A percentile compares a stretch with the other conserved stretches of the same genome.
Conservation (phyloP, 1,284 basidiomycete species). For the Stygiomarasmius scandens region DNA sequence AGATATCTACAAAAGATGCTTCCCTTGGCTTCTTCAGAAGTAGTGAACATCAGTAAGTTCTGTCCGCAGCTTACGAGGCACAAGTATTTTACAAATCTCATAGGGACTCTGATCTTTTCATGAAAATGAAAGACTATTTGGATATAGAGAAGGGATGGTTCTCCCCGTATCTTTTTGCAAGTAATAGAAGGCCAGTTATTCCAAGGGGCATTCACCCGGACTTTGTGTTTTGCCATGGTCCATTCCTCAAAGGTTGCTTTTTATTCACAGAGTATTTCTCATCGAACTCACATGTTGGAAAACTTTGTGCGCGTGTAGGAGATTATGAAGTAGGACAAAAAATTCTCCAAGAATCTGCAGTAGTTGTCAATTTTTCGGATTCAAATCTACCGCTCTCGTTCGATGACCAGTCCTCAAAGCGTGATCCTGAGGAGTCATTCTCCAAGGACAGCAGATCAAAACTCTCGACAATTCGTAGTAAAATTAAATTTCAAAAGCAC, state of each 20-base stretch:
- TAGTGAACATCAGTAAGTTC: not conserved
- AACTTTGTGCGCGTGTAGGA: too few relatives aligned
- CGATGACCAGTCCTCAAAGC: not conserved
- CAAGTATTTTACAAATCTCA: too few relatives aligned
- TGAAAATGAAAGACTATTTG: constrained; percentile 1
- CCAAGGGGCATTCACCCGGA: not conserved
- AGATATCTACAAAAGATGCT: not conserved
- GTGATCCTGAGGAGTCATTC: not conserved
- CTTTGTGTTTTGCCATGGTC: constrained; percentile 4
- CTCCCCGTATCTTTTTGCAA: constrained; percentile 3
- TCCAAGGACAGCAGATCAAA: not conserved
- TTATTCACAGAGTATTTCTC: not conserved
- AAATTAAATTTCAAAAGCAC: too few relatives aligned
- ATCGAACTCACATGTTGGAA: not conserved
- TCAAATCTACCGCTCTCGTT: not conserved
- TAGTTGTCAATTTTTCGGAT: not conserved
- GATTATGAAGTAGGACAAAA: not conserved
- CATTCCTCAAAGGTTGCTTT: not conserved
- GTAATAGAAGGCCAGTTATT: constrained; percentile 2
- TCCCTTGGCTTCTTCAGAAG: not conserved
- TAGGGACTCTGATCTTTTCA: not conserved
- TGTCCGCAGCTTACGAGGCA: too few relatives aligned
- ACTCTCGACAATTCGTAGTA: not conserved
- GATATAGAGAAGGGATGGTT: not conserved
- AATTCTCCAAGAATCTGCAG: not conserved